These are phyloP conservation scores for Casuarina glauca DNA, from an alignment of 306 rosid species.

Conservation along the genomic window DNA sequence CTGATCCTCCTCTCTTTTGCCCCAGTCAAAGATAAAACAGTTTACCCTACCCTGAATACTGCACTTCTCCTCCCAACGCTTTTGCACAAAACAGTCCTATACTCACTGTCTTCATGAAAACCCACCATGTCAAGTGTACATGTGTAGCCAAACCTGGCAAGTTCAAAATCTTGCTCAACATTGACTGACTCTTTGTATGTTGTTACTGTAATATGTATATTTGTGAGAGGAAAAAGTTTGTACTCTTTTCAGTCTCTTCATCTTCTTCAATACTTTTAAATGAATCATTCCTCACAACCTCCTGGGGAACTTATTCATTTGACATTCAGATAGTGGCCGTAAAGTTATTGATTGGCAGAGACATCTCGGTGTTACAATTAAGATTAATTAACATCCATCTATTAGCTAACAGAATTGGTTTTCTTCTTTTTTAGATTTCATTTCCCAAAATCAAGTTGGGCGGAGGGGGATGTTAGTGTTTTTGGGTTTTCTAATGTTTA, in stretches of 20 bases:
- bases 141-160: neutral
- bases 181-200: neutral
- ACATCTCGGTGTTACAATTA: neutral
- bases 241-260: neutral
- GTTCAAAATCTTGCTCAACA: neutral
- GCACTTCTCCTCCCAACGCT: no score
- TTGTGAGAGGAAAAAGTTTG: neutral
- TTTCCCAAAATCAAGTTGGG: neutral
- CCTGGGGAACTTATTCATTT: neutral
- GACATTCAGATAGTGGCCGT: neutral
- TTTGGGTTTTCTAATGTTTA: neutral
- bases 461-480: constrained; percentile 1
- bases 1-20: no score
- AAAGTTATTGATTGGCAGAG: neutral
- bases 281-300: neutral
- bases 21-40: no score
- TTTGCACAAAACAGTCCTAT: neutral
- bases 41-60: no score
- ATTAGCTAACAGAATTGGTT: neutral
- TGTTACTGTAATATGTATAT: neutral
- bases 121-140: neutral
- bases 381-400: neutral
- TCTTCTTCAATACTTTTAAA: neutral
- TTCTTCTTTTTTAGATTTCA: neutral
- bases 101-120: neutral